These are phyloP conservation scores for Lolium multiflorum DNA, from an alignment of 176 grass and related monocot genomes.

Conservation along the genomic window DNA sequence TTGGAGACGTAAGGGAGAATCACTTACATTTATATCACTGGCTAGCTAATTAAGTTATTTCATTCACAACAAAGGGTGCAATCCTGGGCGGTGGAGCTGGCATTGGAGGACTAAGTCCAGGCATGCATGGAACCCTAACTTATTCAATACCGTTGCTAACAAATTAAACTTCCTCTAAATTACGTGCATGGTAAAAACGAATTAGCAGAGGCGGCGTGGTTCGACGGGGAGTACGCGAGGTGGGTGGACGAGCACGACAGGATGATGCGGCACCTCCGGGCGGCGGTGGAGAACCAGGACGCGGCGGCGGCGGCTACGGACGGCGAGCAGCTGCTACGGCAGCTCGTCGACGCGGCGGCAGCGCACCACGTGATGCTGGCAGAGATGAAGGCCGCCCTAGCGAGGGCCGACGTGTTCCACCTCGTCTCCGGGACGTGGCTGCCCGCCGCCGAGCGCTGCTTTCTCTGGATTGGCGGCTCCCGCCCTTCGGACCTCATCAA, in stretches of 20 bases:
- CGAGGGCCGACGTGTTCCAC: slow-evolving; percentile 60
- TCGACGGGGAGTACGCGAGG: slow-evolving; percentile 55
- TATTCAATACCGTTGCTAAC: neutral
- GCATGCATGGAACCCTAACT: slow-evolving; percentile 41
- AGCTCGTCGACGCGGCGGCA: slow-evolving; percentile 42
- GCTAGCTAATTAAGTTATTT: neutral
- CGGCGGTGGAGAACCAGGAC: slow-evolving; percentile 32
- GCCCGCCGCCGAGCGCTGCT: slow-evolving; percentile 70
- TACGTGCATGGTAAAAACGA: neutral
- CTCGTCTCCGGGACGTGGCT: slow-evolving; percentile 55
- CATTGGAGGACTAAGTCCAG: slow-evolving; percentile 58
- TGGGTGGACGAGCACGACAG: slow-evolving; percentile 56
- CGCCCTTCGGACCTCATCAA: slow-evolving; percentile 74
- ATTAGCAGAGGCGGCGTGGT: slow-evolving; percentile 57
- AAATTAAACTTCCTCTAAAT: neutral
- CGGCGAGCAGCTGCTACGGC: slow-evolving; percentile 49
- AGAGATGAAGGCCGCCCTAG: slow-evolving; percentile 49
- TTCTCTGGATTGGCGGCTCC: slow-evolving; percentile 76
- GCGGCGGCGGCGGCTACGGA: neutral
- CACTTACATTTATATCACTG: neutral
- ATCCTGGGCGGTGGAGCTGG: slow-evolving; percentile 44
- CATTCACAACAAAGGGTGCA: slow-evolving; percentile 30
- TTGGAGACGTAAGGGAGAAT: neutral
- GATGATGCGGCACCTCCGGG: slow-evolving; percentile 55
- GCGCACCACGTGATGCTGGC: slow-evolving; percentile 53